These are phyloP conservation scores for Saprolegnia diclina DNA, from an alignment of 352 stramenopile genomes.

Conservation along the genomic window DNA sequence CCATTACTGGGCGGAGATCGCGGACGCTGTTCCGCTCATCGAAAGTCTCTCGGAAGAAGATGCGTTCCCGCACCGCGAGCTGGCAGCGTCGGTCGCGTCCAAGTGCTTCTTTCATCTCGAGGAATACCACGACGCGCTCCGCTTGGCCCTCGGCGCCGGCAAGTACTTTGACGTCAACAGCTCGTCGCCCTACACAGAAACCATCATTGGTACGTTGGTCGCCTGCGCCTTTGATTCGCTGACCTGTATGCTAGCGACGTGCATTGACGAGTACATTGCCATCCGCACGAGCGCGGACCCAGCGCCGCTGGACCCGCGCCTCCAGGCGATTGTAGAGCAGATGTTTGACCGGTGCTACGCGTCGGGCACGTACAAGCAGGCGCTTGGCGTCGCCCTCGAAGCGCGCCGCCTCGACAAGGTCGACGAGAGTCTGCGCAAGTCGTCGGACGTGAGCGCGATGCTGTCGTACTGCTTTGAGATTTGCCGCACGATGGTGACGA, in stretches of 20 bases:
- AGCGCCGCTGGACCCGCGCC: constrained; percentile 80
- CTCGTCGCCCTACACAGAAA: constrained; percentile 96
- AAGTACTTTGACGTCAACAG: constrained; percentile 92
- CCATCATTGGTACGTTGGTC: constrained; percentile 82
- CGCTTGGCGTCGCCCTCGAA: constrained; percentile 97
- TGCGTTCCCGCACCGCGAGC: constrained; percentile 83
- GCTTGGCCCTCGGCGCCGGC: constrained; percentile 92
- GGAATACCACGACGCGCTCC: constrained; percentile 93
- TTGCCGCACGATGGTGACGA: constrained; percentile 89
- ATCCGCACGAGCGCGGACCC: constrained; percentile 74
- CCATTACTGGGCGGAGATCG: constrained; percentile 92
- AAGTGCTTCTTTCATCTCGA: constrained; percentile 99
- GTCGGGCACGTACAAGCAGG: constrained; percentile 92
- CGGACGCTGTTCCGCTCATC: constrained; percentile 87
- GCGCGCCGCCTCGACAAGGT: constrained; percentile 89
- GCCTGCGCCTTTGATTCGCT: neutral
- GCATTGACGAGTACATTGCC: constrained; percentile 97
- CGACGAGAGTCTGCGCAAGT: constrained; percentile 84
- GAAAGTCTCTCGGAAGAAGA: constrained; percentile 92
- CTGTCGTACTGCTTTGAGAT: constrained; percentile 93
- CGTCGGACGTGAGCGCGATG: constrained; percentile 57
- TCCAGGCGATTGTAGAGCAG: constrained; percentile 93
- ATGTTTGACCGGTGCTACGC: constrained; percentile 98
- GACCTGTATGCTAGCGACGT: constrained; percentile 54
- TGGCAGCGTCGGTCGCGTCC: constrained; percentile 89